phyloP scores from a whole-genome alignment of 768 basidiomycete species.

The Lentinus tigrinus region DNA sequence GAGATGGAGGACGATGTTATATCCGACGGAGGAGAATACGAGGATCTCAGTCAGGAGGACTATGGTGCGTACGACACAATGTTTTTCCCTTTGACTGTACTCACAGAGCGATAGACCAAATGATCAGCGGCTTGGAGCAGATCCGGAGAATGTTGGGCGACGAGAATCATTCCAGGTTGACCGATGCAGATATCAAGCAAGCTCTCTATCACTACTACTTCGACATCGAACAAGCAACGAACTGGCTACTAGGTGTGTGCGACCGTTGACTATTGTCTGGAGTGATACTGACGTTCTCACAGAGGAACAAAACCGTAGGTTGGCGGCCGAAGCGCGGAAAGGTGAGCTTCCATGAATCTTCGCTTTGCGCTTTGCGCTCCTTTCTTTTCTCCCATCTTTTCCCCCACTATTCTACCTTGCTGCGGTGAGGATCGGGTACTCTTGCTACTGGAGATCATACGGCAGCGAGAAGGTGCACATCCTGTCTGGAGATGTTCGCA shows the following conservation, averaged over 20 bases:
- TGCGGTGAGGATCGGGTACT: background rate
- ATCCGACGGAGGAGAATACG: slow-evolving; percentile 69
- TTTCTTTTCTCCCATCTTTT: slow-evolving; percentile 9
- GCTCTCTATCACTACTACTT: slow-evolving; percentile 88
- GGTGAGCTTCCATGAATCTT: slow-evolving; percentile 63
- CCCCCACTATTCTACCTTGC: background rate
- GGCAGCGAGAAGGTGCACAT: slow-evolving; percentile 29
- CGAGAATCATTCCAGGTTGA: slow-evolving; percentile 61
- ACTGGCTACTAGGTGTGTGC: slow-evolving; percentile 70
- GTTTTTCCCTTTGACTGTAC: no score
- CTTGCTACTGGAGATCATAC: slow-evolving; percentile 12
- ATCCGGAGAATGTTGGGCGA: slow-evolving; percentile 69
- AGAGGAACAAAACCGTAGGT: slow-evolving; percentile 72
- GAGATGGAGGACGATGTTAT: slow-evolving; percentile 83
- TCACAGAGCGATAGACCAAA: slow-evolving; percentile 44
- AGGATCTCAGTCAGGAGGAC: slow-evolving; percentile 80
- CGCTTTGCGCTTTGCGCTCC: slow-evolving; percentile 22
- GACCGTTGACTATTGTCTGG: background rate
- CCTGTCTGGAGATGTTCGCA: slow-evolving; percentile 5
- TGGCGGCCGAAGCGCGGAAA: slow-evolving; percentile 71
- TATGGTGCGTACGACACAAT: slow-evolving; percentile 53
- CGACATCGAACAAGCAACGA: slow-evolving; percentile 72
- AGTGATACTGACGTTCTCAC: slow-evolving; percentile 1
- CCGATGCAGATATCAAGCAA: slow-evolving; percentile 75
- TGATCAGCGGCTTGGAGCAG: slow-evolving; percentile 69